Evolutionary conservation across 306 rosid species (phyloP).

Genomic region (Macrotyloma uniflorum): DNA sequence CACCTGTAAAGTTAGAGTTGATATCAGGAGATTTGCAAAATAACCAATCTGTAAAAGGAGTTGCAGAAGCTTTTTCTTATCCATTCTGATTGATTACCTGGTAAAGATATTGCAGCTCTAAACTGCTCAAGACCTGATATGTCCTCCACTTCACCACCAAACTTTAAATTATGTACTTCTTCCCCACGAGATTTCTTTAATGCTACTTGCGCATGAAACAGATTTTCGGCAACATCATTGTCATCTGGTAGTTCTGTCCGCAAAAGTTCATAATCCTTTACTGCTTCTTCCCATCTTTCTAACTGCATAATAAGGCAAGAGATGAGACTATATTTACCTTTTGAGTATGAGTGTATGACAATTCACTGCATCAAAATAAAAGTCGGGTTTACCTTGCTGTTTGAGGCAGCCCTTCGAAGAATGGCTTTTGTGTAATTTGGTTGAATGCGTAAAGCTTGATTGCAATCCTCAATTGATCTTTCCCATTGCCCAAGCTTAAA

Average conservation of each 20-base stretch:
- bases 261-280: conserved; percentile 65
- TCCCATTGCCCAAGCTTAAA: conserved; percentile 89
- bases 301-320: conserved; percentile 51
- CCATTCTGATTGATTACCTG: conserved; percentile 49
- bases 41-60: background rate
- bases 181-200: conserved; percentile 78
- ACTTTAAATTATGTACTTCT: conserved; percentile 71
- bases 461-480: conserved; percentile 78
- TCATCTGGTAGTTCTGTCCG: conserved; percentile 68
- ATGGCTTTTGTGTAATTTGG: conserved; percentile 81
- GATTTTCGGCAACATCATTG: conserved; percentile 76
- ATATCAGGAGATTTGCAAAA: background rate
- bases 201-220: conserved; percentile 73
- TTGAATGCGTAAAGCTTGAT: conserved; percentile 68
- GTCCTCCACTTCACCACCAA: conserved; percentile 80
- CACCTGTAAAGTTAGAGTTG: conserved; percentile 50
- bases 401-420: conserved; percentile 82
- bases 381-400: conserved; percentile 57
- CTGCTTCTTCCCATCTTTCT: conserved; percentile 80
- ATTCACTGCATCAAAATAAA: background rate
- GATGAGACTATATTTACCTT: conserved; percentile 6
- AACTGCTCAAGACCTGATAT: conserved; percentile 70
- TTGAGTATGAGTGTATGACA: background rate
- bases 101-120: conserved; percentile 61
- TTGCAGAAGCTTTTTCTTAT: background rate